Evolutionary conservation across 116 monocot genomes (phyloP).

Genomic region (Cymodocea nodosa): DNA sequence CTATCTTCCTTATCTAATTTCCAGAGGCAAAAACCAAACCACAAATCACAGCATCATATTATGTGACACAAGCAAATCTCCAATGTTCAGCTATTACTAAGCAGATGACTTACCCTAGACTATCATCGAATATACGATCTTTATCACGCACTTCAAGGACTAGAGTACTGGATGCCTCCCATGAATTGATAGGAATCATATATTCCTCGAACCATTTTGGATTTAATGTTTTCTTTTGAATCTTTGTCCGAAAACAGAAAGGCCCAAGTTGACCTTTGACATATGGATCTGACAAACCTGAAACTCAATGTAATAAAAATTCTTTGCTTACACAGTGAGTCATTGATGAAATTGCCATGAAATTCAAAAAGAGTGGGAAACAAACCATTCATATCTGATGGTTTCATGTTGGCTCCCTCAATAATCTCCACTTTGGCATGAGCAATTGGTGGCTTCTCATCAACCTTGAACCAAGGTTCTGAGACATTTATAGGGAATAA

Average conservation of each 20-base stretch:
- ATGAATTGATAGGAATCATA: slow-evolving; percentile 70
- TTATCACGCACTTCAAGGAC: slow-evolving; percentile 69
- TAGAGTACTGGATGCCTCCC: slow-evolving; percentile 57
- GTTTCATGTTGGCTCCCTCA: slow-evolving; percentile 72
- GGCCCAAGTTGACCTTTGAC: slow-evolving; percentile 78
- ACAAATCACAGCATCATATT: too few relatives aligned
- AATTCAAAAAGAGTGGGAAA: background rate
- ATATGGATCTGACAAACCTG: slow-evolving; percentile 85
- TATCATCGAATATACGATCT: slow-evolving; percentile 69
- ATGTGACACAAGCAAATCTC: too few relatives aligned
- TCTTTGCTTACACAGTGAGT: background rate
- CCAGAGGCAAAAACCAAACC: too few relatives aligned
- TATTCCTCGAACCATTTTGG: slow-evolving; percentile 87
- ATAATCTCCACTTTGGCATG: slow-evolving; percentile 60
- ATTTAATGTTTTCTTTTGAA: slow-evolving; percentile 57
- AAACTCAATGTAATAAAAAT: slow-evolving; percentile 3
- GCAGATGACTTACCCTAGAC: slow-evolving; percentile 52
- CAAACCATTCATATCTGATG: slow-evolving; percentile 73
- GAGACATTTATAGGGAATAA: slow-evolving; percentile 6
- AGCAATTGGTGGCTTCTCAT: slow-evolving; percentile 71
- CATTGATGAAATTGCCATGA: background rate
- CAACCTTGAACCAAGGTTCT: slow-evolving; percentile 70
- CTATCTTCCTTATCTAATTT: too few relatives aligned
- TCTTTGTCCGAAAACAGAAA: slow-evolving; percentile 72
- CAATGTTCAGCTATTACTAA: too few relatives aligned